phyloP scores from a whole-genome alignment of 1,284 basidiomycete species.

The Farysia itapuensis region DNA sequence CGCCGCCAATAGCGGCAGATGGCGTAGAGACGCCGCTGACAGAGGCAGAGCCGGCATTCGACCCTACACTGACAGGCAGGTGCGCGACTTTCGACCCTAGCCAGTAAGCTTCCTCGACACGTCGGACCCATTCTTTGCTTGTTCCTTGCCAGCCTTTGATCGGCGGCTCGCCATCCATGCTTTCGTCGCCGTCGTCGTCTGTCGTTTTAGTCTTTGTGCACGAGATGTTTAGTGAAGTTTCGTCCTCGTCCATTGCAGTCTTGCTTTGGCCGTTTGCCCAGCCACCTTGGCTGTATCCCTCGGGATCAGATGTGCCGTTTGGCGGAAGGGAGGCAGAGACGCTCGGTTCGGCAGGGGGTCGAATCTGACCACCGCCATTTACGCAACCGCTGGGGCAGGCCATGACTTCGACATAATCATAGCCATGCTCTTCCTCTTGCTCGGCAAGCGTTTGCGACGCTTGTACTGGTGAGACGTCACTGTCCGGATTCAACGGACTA shows the following conservation, averaged over 20 bases:
- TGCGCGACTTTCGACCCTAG: conserved; percentile 35
- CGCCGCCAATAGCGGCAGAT: conserved; percentile 1
- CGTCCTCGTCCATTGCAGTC: neutral
- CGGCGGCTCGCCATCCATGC: conserved; percentile 4
- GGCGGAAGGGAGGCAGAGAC: neutral
- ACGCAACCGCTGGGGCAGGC: conserved; percentile 97
- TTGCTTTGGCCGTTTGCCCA: conserved; percentile 13
- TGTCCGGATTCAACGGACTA: conserved; percentile 17
- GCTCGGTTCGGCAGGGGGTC: conserved; percentile 51
- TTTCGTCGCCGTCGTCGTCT: neutral
- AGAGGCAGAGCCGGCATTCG: conserved; percentile 6
- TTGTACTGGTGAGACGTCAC: neutral
- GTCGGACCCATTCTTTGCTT: conserved; percentile 53
- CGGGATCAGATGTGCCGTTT: conserved; percentile 9
- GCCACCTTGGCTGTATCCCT: conserved; percentile 20
- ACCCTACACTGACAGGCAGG: conserved; percentile 20
- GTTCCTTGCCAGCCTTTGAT: conserved; percentile 57
- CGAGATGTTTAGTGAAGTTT: neutral
- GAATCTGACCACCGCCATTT: conserved; percentile 87
- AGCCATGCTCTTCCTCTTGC: conserved; percentile 65
- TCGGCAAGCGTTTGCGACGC: conserved; percentile 1
- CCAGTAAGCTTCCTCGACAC: conserved; percentile 56
- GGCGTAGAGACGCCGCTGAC: conserved; percentile 15
- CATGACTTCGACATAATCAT: conserved; percentile 99
- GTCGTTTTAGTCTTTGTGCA: neutral